Conservation (phyloP, 495 filamentous ascomycete species). For the Xylaria intraflava region DNA sequence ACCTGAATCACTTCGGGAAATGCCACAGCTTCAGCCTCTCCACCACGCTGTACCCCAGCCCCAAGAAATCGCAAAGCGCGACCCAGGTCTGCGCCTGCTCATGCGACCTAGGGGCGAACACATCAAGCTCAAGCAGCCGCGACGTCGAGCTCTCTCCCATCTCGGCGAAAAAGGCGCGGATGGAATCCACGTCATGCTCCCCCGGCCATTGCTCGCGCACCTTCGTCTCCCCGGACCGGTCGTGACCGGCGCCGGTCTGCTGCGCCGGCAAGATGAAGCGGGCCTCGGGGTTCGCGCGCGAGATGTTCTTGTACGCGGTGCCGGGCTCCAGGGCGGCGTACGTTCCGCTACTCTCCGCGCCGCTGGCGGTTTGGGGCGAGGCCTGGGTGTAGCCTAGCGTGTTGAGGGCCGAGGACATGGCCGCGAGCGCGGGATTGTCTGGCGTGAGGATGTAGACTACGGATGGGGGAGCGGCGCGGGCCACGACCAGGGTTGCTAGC, state of each 20-base stretch:
- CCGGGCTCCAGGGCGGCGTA: conserved; percentile 18
- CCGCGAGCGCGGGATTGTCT: conserved; percentile 11
- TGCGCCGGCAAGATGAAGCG: conserved; percentile 18
- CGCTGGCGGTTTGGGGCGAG: neutral
- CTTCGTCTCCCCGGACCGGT: no score
- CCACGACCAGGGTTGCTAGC: conserved; percentile 4
- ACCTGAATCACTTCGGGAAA: conserved; percentile 18
- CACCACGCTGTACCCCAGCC: conserved; percentile 27
- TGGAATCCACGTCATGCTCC: neutral
- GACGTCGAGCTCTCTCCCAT: conserved; percentile 1
- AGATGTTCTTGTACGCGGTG: conserved; percentile 13
- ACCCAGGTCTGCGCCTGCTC: conserved; percentile 30
- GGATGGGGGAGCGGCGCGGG: neutral
- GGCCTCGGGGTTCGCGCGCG: conserved; percentile 14
- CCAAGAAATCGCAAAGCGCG: conserved; percentile 23
- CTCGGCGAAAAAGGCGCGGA: conserved; percentile 6
- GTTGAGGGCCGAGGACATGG: conserved; percentile 18
- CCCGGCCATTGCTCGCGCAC: neutral
- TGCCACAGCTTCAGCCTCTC: conserved; percentile 24
- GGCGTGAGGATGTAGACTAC: conserved; percentile 22
- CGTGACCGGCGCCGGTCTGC: neutral
- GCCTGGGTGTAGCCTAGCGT: conserved; percentile 20
- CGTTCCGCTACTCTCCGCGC: neutral
- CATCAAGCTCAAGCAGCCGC: conserved; percentile 20
- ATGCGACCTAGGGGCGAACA: conserved; percentile 13